These are phyloP conservation scores for Dunaliella salina DNA, from an alignment of 163 green algal species.

Conservation along the genomic window DNA sequence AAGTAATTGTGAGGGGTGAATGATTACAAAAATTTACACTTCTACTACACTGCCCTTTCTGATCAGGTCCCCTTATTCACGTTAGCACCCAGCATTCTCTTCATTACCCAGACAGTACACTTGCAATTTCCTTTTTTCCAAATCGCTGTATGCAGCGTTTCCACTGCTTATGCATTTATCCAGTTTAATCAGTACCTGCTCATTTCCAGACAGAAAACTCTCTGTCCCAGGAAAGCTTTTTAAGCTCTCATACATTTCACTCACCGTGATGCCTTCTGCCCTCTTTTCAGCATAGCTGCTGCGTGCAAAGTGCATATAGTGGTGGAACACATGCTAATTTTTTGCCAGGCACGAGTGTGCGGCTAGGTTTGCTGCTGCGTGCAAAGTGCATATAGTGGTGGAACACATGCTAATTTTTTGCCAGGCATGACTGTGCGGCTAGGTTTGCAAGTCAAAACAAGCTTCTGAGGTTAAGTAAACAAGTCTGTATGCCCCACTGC, in stretches of 20 bases:
- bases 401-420: background rate
- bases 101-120: no score
- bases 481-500: background rate
- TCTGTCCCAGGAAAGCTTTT: no score
- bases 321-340: background rate
- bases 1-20: no score
- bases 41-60: no score
- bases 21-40: no score
- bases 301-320: background rate
- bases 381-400: background rate
- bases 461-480: background rate
- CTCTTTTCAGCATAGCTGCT: background rate
- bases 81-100: no score
- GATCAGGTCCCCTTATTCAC: no score
- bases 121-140: no score
- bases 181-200: no score
- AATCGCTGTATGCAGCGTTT: no score
- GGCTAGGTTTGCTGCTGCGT: background rate
- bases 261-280: background rate
- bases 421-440: background rate
- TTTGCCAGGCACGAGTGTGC: background rate
- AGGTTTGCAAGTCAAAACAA: background rate
- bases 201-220: no score
- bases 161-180: no score
- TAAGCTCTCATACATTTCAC: background rate